Evolutionary conservation across 2,329 filamentous ascomycete genomes (phyloP), one percentile per base, ranked within the genome.

Genomic region (Epichloe aotearoae): DNA sequence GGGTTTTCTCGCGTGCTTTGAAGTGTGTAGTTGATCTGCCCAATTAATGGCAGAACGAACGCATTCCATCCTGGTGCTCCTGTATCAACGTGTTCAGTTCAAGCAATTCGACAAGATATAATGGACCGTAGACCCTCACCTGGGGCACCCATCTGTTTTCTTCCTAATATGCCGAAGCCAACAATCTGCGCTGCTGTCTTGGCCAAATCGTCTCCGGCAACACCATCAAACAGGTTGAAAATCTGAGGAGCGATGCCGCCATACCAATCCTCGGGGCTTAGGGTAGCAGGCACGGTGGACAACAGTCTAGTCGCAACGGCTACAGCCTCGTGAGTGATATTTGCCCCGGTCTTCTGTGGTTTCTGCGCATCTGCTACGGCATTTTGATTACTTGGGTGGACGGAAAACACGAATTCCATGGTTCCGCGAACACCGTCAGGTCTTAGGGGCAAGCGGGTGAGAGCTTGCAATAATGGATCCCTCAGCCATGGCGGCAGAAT

Each of bases 401-500:
- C 79, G 1, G 82, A 75, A 52, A 86, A 83, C 37, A 88, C 72
- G 59, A 87, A 87, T 59, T 87, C 83, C 54, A 87, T 71, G 0
- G 80, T 83, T 26, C 79, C 75, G 36, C 83, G 75, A 14, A 88
- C 80, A 17, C 84, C 84, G 54, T 79, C 74, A 2, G 69, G 66
- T 4, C 83, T 72, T 26, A 86, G 69, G 1, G 84, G 83, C 10
- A 87, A 60, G 12, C 72, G 61, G 1, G 82, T 79, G 43, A 88
- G 70, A 12, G 76, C 70, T 51, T 72, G 72, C 57, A 82, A 70
- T 2, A 87, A 61, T 41, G 72, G 72, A 17, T 71, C 57, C 42
- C 75, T 76, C n/a, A 86, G 69, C 79, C 80, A 84, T 61, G 64
- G 57, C 11, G 80, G 79, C 15, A 77, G 72, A 23, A 73, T 64